Evolutionary conservation across 2,329 filamentous ascomycete genomes (phyloP), one percentile per base, ranked within the genome.

Genomic region (Neospermospora avenae): DNA sequence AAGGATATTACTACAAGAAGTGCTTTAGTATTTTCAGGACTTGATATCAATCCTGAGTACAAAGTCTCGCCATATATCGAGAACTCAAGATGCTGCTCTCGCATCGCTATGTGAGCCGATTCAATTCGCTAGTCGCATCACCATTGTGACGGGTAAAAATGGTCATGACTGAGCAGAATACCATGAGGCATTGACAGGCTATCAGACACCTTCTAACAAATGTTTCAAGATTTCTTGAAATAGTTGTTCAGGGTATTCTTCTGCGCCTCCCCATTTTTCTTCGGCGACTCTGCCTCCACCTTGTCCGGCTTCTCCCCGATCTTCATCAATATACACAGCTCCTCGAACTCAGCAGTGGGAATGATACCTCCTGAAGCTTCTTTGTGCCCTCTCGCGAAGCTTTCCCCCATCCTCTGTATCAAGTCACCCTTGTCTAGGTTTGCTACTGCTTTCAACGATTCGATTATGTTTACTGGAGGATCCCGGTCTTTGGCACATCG

Each of bases 361-460:
- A 89, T 82, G 48, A 87, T 84, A 0, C 86, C 87, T 1, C 86
- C 86, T 51, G 83, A 86, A 0, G 86, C 86, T 68, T 88, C 85
- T 61, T 85, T 87, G 63, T 89, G 86, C 0, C 87, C 86, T 55
- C 81, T 77, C 0, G 85, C 86, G 68, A 89, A 89, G 25, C 80
- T 84, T 51, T 85, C 80, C 0, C 86, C 86, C 11, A 88, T 68
- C 14, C 84, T 73, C 57, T 81, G 75, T 3, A 73, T 67, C 57
- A 77, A 62, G 57, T 67, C 67, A 4, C 73, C 77, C 34, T 72
- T 68, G 35, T 76, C 74, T 11, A 73, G 72, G 37, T 74, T 74
- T 31, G 82, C 85, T 45, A 84, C 79, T 1, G 71, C 76, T 66
- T 78, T 77, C 25, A 89, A 67, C 1, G 78, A 79, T 65, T 82